These are phyloP conservation scores for Camelina sativa DNA, from an alignment of 345 rosid species.

Conservation along the genomic window DNA sequence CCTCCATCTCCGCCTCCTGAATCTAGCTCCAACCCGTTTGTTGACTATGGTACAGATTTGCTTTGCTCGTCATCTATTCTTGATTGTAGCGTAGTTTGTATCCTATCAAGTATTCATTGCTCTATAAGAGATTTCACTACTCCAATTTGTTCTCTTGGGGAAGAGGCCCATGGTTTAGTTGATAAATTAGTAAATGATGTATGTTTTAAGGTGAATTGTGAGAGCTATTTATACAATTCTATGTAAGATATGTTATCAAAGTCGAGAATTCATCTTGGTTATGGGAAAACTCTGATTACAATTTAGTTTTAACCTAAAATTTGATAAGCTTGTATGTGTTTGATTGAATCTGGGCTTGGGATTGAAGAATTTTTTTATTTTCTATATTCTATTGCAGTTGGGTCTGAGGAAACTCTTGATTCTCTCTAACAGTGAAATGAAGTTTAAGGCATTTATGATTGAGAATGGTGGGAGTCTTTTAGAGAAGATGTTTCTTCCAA, in stretches of 20 bases:
- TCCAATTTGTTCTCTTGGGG: constrained; percentile 10
- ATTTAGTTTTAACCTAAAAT: too few relatives aligned
- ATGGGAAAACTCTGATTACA: too few relatives aligned
- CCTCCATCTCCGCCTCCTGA: constrained; percentile 8
- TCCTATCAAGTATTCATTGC: constrained; percentile 67
- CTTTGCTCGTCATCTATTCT: constrained; percentile 38
- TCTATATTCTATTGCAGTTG: too few relatives aligned
- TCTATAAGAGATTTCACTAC: neutral
- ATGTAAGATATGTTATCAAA: constrained; percentile 62
- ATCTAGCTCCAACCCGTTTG: neutral
- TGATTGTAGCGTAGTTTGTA: constrained; percentile 56
- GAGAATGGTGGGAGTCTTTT: too few relatives aligned
- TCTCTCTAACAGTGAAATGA: too few relatives aligned
- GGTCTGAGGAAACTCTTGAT: too few relatives aligned
- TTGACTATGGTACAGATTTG: neutral
- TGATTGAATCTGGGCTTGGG: too few relatives aligned
- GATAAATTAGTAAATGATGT: constrained; percentile 27
- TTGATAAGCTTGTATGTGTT: too few relatives aligned
- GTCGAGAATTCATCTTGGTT: constrained; percentile 34
- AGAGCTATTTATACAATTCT: constrained; percentile 62
- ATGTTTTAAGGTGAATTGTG: constrained; percentile 40
- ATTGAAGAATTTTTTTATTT: too few relatives aligned
- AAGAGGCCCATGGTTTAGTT: neutral
- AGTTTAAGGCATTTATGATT: too few relatives aligned
- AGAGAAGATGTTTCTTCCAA: too few relatives aligned